Evolutionary conservation across 2,329 filamentous ascomycete species (phyloP), one percentile per base, ranked within the genome.

Genomic region (Botrytis galanthina): DNA sequence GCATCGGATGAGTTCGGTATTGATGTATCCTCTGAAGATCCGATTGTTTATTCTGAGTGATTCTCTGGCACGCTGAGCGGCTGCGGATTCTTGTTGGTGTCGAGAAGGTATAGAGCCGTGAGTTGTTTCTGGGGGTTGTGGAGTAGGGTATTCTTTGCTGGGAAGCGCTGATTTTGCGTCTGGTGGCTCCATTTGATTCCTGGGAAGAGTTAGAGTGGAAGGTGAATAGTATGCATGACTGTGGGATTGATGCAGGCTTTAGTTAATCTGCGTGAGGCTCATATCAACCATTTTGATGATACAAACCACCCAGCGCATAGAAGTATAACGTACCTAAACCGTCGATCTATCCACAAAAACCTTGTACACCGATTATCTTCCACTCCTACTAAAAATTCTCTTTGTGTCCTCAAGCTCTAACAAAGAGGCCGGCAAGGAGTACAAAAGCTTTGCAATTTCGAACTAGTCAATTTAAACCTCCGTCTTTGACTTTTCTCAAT

Each of bases 1-100:
- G 4, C 70, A 75, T 26, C 66, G 69, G 22, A 76, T 42, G 14
- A 77, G 68, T 29, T 75, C 67, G 3, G 72, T 18, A 37, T 76
- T 77, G 20, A 76, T 73, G 44, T 54, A 61, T 37, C 63, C 67
- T 57, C 42, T 68, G 26, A 29, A 42, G 10, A 29, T n/a, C 22
- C 20, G 35, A 1, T 32, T 57, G 46, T 9, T 62, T 4, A 62
- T n/a, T 18, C 18, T n/a, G 7, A 29, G 26, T 10, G 39, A 3
- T 18, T 44, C 61, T 62, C 37, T 62, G 14, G 60, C 22, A 18
- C 22, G 37, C 42, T 42, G 35, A 9, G 35, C 22, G 1, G 16
- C 12, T 42, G 61, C 39, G 26, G n/a, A 18, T 12, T 20, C n/a
- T 44, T 39, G 37, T 20, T 44, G 26, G 37, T 29, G 26, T 9